Base-by-base conservation (phyloP, 257 asterid species). In the Primulina eburnea region DNA sequence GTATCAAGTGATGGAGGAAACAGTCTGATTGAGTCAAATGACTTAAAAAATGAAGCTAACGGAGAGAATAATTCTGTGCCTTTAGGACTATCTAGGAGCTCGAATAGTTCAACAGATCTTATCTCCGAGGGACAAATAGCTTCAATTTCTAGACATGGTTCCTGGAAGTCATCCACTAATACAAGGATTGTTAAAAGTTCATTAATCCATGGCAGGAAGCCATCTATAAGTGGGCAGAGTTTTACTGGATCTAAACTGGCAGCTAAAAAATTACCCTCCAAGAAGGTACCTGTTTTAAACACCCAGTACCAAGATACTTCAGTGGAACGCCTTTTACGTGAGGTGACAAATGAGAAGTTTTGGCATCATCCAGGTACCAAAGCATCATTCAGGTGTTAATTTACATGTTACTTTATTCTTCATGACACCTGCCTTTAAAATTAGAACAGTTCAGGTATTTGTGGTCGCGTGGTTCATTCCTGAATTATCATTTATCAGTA, bases 281-380 rank as follows among this genome's bases (percentile, higher is more conserved):
- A 87, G 82, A 94, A 94, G 82, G 97, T 37, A 75, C 72, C 74
- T 71, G 24, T 71, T 17, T 64, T 77, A 62, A 85, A 80, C 78
- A 83, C 83, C 74, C 84, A 53, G 69, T 88, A 88, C 75, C 97
- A 88, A 71, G 98, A 94, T 76, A 79, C 99, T 69, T 91, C 98
- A 18, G 95, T 94, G 71, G 99, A 94, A 76, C 98, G 99, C 33
- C 95, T 94, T 71, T 69, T 88, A 69, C 97, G 98, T 5, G 99
- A 94, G 86, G 99, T 94, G 83, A 94, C 99, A 63, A 91, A 83
- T 78, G 97, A 91, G 73, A 91, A 85, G 73, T 88, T 94, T 77
- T 94, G 99, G 99, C 90, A 83, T 69, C 89, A 84, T 79, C 96
- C 99, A 89, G 98, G 99, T 91, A 91, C 58, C 30, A 8, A 57